A percentile compares a stretch with the other conserved stretches of the same genome.
These are phyloP conservation scores for Penicillium bovifimosum DNA, from an alignment of 495 filamentous ascomycete species.

Conservation along the genomic window DNA sequence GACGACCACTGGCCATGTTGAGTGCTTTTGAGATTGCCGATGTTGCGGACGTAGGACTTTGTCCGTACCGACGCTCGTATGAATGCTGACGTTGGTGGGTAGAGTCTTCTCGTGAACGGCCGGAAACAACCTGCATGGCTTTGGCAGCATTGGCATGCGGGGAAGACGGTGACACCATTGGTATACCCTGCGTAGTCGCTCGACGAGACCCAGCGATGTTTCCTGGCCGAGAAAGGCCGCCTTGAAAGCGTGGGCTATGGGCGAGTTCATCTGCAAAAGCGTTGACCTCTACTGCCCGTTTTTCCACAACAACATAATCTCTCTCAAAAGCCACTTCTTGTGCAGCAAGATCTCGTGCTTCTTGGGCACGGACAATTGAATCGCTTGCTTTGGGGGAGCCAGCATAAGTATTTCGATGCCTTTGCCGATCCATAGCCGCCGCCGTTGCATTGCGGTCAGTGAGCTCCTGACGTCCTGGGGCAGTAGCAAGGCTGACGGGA, in stretches of 20 bases:
- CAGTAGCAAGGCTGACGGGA: conserved; percentile 49
- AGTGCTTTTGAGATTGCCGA: conserved; percentile 92
- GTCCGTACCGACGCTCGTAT: conserved; percentile 72
- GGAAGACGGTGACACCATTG: conserved; percentile 33
- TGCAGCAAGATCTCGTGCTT: conserved; percentile 69
- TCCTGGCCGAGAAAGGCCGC: conserved; percentile 31
- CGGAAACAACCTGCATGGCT: conserved; percentile 63
- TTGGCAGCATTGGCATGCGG: conserved; percentile 43
- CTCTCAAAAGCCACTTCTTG: conserved; percentile 86
- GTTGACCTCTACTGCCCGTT: conserved; percentile 90
- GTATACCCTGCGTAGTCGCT: conserved; percentile 58
- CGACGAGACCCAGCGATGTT: conserved; percentile 56
- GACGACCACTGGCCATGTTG: conserved; percentile 82
- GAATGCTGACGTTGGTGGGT: conserved; percentile 63
- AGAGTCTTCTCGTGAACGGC: conserved; percentile 54
- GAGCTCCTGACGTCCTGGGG: conserved; percentile 55
- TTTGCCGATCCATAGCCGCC: conserved; percentile 44
- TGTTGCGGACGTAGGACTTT: conserved; percentile 72
- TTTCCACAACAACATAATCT: conserved; percentile 95
- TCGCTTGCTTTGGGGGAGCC: conserved; percentile 43
- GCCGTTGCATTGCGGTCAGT: conserved; percentile 29
- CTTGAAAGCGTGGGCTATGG: conserved; percentile 59
- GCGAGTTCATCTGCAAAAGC: conserved; percentile 94
- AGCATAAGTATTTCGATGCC: conserved; percentile 44
- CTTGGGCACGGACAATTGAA: conserved; percentile 35